Evolutionary conservation across 805 yeast genomes (phyloP).

Genomic region (Sugiyamaella smithiae): DNA sequence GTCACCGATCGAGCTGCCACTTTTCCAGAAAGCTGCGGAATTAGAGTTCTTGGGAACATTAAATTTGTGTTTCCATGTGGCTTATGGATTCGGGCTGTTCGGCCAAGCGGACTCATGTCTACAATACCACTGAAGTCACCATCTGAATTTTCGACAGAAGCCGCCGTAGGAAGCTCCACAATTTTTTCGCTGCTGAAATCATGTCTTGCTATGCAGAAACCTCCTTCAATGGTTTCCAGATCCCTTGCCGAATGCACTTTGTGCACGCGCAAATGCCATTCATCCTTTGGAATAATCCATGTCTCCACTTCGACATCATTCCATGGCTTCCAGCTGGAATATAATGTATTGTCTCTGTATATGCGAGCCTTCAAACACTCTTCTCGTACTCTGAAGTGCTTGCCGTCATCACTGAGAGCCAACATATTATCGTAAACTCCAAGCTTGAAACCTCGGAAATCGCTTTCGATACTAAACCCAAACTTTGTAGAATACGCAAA

Average conservation of each 20-base stretch:
- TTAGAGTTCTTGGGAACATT: conserved; percentile 11
- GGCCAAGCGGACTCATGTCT: neutral
- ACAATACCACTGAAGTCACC: conserved; percentile 13
- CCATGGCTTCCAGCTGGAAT: conserved; percentile 23
- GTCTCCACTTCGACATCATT: conserved; percentile 23
- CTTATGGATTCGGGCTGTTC: conserved; percentile 10
- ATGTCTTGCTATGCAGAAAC: conserved; percentile 16
- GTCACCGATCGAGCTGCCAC: conserved; percentile 8
- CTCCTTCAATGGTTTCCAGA: conserved; percentile 21
- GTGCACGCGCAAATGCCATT: conserved; percentile 25
- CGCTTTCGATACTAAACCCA: conserved; percentile 25
- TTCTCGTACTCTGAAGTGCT: conserved; percentile 18
- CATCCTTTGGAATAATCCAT: conserved; percentile 24
- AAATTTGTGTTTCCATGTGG: conserved; percentile 20
- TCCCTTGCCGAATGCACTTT: conserved; percentile 12
- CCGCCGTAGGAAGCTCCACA: neutral
- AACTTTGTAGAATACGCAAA: conserved; percentile 28
- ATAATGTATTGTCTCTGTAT: conserved; percentile 11
- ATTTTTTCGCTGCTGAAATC: neutral
- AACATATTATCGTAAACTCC: conserved; percentile 24
- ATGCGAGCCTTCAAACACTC: conserved; percentile 7
- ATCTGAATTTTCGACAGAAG: neutral
- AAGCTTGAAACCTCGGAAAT: conserved; percentile 11
- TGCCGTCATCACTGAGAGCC: conserved; percentile 24
- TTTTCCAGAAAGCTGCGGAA: conserved; percentile 18